Base-by-base conservation (phyloP, 78 protist genomes). In the Guillardia theta region DNA sequence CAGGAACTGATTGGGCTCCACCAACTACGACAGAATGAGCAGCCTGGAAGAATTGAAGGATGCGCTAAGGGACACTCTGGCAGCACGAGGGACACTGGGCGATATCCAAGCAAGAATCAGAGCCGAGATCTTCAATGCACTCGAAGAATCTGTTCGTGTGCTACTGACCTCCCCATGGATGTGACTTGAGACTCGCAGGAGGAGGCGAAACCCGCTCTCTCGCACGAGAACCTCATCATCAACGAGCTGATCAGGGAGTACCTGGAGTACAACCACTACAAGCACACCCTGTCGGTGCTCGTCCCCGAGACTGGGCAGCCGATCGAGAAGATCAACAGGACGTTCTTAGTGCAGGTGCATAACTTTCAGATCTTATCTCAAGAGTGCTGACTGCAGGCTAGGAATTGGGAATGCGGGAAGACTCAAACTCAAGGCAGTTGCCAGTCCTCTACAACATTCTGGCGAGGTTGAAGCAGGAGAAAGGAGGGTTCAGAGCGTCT, bases 211-310 rank as follows among this genome's bases (percentile, higher is more conserved):
- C 50, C 88, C 1, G 44, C 21, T 0, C 54, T 50, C n/a, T 62
- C 44, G 8, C 5, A 47, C 48, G 92, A 93, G 48, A 93, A 93
- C 88, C 88, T 93, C 21, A 19, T 93, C 43, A 0, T 93, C 45
- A 93, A 93, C 64, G 95, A 93, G 41, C 47, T 77, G 30, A 93
- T 93, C 10, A 44, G 95, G 1, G 95, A 93, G 44, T 93, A 93
- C 92, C 92, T 93, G 46, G 92, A 76, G 27, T 93, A 36, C 48
- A 77, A 48, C 37, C 12, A 30, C 70, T 58, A 58, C 70, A 1
- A 33, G 50, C 90, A 80, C 90, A n/a, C 90, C 22, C 53, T 44
- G 27, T 37, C 90, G 0, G 90, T 80, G 53, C 45, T 80, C 5
- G 36, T 44, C 44, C 90, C 90, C 18, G 90, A 80, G 50, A 80